Evolutionary conservation across 2,329 filamentous ascomycete species (phyloP).

Genomic region (Fonsecaea pedrosoi): DNA sequence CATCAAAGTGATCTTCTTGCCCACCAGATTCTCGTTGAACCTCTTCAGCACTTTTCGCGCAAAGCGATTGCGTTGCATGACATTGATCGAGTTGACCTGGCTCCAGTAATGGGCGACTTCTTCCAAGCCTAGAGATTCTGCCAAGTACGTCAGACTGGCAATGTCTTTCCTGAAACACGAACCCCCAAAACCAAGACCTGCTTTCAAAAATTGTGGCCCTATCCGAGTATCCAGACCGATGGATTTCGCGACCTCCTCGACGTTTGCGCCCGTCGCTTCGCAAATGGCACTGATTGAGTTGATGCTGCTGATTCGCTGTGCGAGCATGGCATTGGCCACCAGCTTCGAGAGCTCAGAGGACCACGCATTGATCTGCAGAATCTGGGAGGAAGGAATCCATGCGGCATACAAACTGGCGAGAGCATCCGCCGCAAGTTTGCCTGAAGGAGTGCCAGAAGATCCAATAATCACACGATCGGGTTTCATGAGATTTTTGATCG

Average conservation of each 20-base stretch:
- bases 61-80: slow-evolving; percentile 74
- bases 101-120: slow-evolving; percentile 80
- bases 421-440: slow-evolving; percentile 66
- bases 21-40: slow-evolving; percentile 68
- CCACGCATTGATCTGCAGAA: slow-evolving; percentile 76
- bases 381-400: slow-evolving; percentile 72
- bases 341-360: slow-evolving; percentile 81
- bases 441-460: slow-evolving; percentile 65
- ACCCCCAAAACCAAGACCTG: slow-evolving; percentile 78
- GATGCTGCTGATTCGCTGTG: slow-evolving; percentile 80
- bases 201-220: slow-evolving; percentile 74
- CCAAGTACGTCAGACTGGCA: slow-evolving; percentile 74
- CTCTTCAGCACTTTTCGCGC: slow-evolving; percentile 68
- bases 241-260: slow-evolving; percentile 72
- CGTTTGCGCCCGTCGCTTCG: slow-evolving; percentile 75
- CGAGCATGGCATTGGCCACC: slow-evolving; percentile 79
- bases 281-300: slow-evolving; percentile 83
- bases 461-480: slow-evolving; percentile 80
- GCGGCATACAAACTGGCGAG: slow-evolving; percentile 71
- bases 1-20: slow-evolving; percentile 74
- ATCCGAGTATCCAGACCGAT: slow-evolving; percentile 75
- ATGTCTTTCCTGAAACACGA: slow-evolving; percentile 85
- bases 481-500: slow-evolving; percentile 71
- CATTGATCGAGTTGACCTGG: slow-evolving; percentile 76
- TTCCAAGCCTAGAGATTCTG: slow-evolving; percentile 70